Percentiles rank a stretch among this genome's conserved stretches.
These are phyloP conservation scores for Aspergillus versicolor DNA, from an alignment of 2,329 filamentous ascomycete genomes.

Conservation along the genomic window DNA sequence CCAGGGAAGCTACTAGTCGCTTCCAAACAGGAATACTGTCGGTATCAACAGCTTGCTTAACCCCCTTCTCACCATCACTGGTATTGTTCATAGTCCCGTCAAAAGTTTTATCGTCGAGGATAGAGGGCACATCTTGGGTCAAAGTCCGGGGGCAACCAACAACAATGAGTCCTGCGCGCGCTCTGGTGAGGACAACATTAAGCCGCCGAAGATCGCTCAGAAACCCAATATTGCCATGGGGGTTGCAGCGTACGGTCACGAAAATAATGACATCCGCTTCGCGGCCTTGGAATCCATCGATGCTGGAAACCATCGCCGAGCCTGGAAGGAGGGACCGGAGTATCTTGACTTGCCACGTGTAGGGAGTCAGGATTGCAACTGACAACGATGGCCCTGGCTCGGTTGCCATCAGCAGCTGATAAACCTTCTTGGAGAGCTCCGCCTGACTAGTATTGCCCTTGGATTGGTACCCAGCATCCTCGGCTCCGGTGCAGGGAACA, in stretches of 20 bases:
- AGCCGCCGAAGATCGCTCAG: neutral
- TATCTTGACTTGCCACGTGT: neutral
- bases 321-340: neutral
- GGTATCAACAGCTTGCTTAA: neutral
- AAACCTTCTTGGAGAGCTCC: neutral
- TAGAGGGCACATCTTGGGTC: neutral
- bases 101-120: neutral
- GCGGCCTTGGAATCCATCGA: neutral
- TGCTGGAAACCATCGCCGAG: neutral
- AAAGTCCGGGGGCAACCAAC: neutral
- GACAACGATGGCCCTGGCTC: neutral
- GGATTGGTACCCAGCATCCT: neutral
- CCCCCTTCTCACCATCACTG: neutral
- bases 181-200: slow-evolving; percentile 1
- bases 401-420: neutral
- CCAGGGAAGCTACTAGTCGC: neutral
- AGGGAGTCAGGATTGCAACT: neutral
- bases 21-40: neutral
- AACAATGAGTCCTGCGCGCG: neutral
- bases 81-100: neutral
- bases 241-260: neutral
- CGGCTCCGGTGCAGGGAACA: neutral
- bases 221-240: neutral
- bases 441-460: slow-evolving; percentile 1
- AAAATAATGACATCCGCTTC: neutral